Percentiles rank a stretch among this genome's conserved stretches.
Conservation (phyloP, 1,284 basidiomycete genomes). For the Cryptococcus floricola region DNA sequence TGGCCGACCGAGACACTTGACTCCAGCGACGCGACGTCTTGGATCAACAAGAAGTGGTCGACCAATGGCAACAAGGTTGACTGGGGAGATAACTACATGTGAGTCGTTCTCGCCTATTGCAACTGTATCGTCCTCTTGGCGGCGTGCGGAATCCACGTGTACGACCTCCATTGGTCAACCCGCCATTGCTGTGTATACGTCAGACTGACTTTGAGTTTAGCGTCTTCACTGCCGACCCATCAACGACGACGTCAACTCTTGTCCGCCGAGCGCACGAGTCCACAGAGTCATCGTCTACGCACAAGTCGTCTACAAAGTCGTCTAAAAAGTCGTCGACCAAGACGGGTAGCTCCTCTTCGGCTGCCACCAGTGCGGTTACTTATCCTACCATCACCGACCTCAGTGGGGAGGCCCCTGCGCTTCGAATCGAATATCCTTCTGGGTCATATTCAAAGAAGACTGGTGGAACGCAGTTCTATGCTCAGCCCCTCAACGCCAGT, state of each 20-base stretch:
- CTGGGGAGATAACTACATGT: constrained; percentile 33
- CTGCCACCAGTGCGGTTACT: constrained; percentile 12
- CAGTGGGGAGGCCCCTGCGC: constrained; percentile 27
- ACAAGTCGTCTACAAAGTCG: too few relatives aligned
- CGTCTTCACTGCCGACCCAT: constrained; percentile 32
- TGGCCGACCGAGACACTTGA: constrained; percentile 26
- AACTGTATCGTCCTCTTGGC: neutral
- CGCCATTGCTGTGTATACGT: too few relatives aligned
- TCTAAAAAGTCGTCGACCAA: constrained; percentile 6
- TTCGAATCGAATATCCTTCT: constrained; percentile 43
- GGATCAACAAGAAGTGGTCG: constrained; percentile 32
- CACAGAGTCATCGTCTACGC: constrained; percentile 6
- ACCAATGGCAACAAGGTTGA: constrained; percentile 28
- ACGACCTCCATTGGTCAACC: too few relatives aligned
- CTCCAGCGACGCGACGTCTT: constrained; percentile 21
- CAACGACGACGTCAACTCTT: constrained; percentile 20
- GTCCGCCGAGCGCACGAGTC: constrained; percentile 14
- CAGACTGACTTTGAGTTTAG: constrained; percentile 6
- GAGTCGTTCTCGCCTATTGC: constrained; percentile 8
- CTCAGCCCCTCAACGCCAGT: constrained; percentile 26
- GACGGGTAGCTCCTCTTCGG: neutral
- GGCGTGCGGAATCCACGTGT: neutral
- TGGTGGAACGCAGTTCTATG: constrained; percentile 49
- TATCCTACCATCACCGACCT: constrained; percentile 23
- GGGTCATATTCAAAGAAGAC: constrained; percentile 45